Conservation (phyloP, 441 rosid species). For the Gossypium davidsonii region DNA sequence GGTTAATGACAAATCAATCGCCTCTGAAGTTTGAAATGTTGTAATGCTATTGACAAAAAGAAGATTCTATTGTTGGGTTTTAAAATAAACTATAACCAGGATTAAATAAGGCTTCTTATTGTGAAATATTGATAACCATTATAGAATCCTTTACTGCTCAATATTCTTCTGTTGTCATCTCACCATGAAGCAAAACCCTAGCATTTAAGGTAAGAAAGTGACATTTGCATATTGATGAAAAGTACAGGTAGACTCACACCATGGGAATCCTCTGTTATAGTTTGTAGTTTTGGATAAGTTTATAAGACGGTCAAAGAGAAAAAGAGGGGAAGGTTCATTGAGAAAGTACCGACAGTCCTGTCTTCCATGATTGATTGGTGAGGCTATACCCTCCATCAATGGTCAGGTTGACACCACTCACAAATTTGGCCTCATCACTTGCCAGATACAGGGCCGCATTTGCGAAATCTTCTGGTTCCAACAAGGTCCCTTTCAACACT, state of each 20-base stretch:
- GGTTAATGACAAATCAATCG: background rate
- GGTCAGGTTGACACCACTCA: slow-evolving; percentile 11
- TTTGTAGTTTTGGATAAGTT: background rate
- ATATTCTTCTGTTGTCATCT: background rate
- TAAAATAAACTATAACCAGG: background rate
- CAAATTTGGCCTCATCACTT: slow-evolving; percentile 17
- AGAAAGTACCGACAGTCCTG: background rate
- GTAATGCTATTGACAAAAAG: background rate
- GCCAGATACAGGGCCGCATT: slow-evolving; percentile 32
- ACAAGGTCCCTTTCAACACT: slow-evolving; percentile 18
- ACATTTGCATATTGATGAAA: background rate
- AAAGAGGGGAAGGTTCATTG: background rate
- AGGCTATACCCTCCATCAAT: slow-evolving; percentile 15
- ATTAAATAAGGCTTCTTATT: background rate
- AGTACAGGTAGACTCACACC: background rate
- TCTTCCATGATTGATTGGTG: slow-evolving; percentile 4
- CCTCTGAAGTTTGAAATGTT: background rate
- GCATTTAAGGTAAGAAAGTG: background rate
- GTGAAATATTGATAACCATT: background rate
- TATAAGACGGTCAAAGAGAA: background rate
- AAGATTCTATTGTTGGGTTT: background rate
- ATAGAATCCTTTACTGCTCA: background rate
- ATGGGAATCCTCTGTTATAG: background rate
- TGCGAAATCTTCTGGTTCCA: slow-evolving; percentile 28
- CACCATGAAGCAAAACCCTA: background rate